Conservation (phyloP, 352 stramenopile genomes). For the Phytophthora ramorum region DNA sequence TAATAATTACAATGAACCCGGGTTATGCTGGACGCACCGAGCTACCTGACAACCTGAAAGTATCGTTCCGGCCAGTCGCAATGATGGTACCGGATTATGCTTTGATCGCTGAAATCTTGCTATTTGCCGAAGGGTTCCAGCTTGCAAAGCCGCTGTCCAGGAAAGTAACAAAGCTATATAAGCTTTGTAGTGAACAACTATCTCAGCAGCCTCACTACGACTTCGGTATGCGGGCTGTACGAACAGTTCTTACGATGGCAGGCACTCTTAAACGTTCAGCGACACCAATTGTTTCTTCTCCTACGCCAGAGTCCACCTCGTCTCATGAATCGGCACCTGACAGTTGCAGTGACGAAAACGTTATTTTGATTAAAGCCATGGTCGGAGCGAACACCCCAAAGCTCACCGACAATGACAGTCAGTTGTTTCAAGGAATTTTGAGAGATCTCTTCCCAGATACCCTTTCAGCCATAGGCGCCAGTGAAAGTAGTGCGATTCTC, state of each 20-base stretch:
- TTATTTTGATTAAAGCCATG: slow-evolving; percentile 95
- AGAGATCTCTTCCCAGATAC: slow-evolving; percentile 86
- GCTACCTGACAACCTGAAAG: slow-evolving; percentile 87
- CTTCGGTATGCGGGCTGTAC: slow-evolving; percentile 90
- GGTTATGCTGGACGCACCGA: slow-evolving; percentile 82
- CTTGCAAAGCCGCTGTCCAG: slow-evolving; percentile 63
- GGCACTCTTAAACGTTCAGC: slow-evolving; percentile 65
- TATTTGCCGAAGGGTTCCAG: slow-evolving; percentile 86
- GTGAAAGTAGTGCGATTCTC: slow-evolving; percentile 24
- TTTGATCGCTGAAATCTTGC: slow-evolving; percentile 85
- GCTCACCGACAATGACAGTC: slow-evolving; percentile 89
- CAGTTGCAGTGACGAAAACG: slow-evolving; percentile 49
- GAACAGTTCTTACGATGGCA: slow-evolving; percentile 82
- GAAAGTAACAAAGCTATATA: slow-evolving; percentile 84
- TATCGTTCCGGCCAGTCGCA: slow-evolving; percentile 83
- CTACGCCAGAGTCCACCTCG: not conserved
- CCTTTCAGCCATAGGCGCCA: slow-evolving; percentile 21
- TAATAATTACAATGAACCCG: slow-evolving; percentile 93
- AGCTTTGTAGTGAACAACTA: slow-evolving; percentile 87
- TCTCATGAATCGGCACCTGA: slow-evolving; percentile 17
- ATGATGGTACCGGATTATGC: slow-evolving; percentile 92
- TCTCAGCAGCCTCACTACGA: slow-evolving; percentile 89
- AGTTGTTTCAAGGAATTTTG: slow-evolving; percentile 91
- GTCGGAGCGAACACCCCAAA: slow-evolving; percentile 93
- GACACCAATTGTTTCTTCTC: not conserved